A percentile compares a stretch with the other conserved stretches of the same genome.
Evolutionary conservation across 805 yeast genomes (phyloP).

Genomic region (Nadsonia fulvescens): DNA sequence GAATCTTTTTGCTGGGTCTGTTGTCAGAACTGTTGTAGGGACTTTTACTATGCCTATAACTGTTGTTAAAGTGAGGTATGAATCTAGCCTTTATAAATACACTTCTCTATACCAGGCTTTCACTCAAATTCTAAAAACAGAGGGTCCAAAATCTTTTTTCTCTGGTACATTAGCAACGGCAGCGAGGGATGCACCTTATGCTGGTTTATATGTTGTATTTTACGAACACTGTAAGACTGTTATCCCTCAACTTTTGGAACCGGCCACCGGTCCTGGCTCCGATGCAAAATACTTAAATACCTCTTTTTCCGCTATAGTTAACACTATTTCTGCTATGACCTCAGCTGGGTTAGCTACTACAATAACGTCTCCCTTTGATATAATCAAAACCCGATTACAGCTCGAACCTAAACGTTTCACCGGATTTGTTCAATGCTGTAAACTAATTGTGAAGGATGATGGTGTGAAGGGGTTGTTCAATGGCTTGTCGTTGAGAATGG

Average conservation of each 20-base stretch:
- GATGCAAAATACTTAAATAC: slow-evolving; percentile 12
- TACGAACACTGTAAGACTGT: slow-evolving; percentile 58
- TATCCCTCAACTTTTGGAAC: slow-evolving; percentile 15
- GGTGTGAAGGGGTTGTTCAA: slow-evolving; percentile 46
- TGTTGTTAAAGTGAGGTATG: slow-evolving; percentile 72
- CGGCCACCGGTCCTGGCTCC: slow-evolving; percentile 10
- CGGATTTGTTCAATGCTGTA: slow-evolving; percentile 25
- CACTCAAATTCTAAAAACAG: slow-evolving; percentile 31
- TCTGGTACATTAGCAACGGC: slow-evolving; percentile 78
- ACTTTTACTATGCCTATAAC: slow-evolving; percentile 88
- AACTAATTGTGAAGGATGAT: slow-evolving; percentile 25
- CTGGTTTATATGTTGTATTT: slow-evolving; percentile 75
- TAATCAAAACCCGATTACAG: slow-evolving; percentile 84
- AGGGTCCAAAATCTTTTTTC: slow-evolving; percentile 56
- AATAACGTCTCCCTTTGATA: slow-evolving; percentile 87
- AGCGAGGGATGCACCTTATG: slow-evolving; percentile 87
- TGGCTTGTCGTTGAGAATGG: slow-evolving; percentile 65
- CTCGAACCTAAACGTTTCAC: slow-evolving; percentile 33
- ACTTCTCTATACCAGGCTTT: slow-evolving; percentile 44
- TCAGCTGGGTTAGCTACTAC: slow-evolving; percentile 74
- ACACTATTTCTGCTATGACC: slow-evolving; percentile 54
- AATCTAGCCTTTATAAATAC: slow-evolving; percentile 61
- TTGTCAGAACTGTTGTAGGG: slow-evolving; percentile 70
- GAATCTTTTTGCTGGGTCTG: slow-evolving; percentile 60
- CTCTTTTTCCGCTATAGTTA: slow-evolving; percentile 36